Conservation (phyloP, 2,329 filamentous ascomycete genomes). For the Diaporthe sp. region DNA sequence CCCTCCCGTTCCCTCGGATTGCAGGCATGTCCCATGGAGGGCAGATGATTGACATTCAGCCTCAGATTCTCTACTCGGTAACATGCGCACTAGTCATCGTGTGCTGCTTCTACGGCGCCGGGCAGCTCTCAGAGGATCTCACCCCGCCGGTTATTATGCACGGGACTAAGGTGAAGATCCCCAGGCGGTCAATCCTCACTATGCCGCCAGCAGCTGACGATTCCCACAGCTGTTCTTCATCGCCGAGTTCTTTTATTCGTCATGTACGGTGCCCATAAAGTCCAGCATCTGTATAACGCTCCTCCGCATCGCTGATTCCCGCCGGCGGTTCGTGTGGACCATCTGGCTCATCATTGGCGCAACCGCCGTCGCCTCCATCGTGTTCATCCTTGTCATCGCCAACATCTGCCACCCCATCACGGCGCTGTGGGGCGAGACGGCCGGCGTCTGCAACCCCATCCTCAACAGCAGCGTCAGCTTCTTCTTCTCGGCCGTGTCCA, state of each 20-base stretch:
- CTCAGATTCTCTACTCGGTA: slow-evolving; percentile 46
- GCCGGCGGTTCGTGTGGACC: slow-evolving; percentile 46
- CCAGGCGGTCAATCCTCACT: neutral
- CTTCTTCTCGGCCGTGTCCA: slow-evolving; percentile 53
- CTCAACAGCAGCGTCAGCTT: slow-evolving; percentile 50
- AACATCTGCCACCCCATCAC: slow-evolving; percentile 51
- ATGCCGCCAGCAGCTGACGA: neutral
- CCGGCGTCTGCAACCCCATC: slow-evolving; percentile 46
- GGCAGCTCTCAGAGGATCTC: slow-evolving; percentile 44
- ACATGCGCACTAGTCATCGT: slow-evolving; percentile 47
- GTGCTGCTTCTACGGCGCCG: slow-evolving; percentile 47
- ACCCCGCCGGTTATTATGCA: slow-evolving; percentile 39
- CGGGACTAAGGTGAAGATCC: slow-evolving; percentile 34
- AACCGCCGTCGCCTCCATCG: slow-evolving; percentile 43
- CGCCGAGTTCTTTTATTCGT: slow-evolving; percentile 55
- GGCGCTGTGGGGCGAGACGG: slow-evolving; percentile 49
- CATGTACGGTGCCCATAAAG: slow-evolving; percentile 48
- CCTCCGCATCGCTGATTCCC: slow-evolving; percentile 49
- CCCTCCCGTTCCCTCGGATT: neutral
- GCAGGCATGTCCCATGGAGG: neutral
- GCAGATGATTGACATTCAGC: slow-evolving; percentile 23
- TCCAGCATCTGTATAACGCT: slow-evolving; percentile 49
- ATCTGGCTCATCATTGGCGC: slow-evolving; percentile 47
- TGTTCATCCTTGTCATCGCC: slow-evolving; percentile 48
- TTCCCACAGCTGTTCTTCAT: slow-evolving; percentile 52